phyloP scores from a whole-genome alignment of 2,329 filamentous ascomycete species.

The Paraphaeosphaeria minitans region DNA sequence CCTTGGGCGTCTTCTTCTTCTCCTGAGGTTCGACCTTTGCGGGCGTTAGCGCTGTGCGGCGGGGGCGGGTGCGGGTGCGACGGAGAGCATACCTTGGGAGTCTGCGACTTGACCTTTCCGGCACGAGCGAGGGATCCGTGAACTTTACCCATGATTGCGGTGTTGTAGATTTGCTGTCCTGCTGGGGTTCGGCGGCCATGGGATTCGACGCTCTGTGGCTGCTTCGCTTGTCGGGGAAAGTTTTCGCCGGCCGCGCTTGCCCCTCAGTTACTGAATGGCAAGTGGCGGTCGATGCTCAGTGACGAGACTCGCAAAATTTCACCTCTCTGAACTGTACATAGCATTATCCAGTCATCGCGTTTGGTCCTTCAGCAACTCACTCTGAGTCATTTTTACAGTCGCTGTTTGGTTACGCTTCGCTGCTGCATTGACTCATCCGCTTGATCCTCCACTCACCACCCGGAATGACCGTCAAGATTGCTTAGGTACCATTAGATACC shows the following conservation, averaged over 20 bases:
- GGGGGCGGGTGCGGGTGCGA: background rate
- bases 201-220: slow-evolving; percentile 7
- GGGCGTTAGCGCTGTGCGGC: slow-evolving; percentile 26
- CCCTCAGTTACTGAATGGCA: background rate
- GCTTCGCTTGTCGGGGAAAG: slow-evolving; percentile 10
- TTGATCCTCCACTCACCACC: slow-evolving; percentile 1
- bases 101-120: slow-evolving; percentile 83
- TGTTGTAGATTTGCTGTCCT: slow-evolving; percentile 9
- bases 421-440: slow-evolving; percentile 8
- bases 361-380: background rate
- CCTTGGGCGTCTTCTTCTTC: slow-evolving; percentile 97
- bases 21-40: slow-evolving; percentile 82
- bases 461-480: background rate
- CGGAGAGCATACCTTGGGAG: slow-evolving; percentile 16
- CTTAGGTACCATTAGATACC: background rate
- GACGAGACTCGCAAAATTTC: background rate
- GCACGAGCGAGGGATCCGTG: slow-evolving; percentile 94
- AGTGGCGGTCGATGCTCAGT: slow-evolving; percentile 7
- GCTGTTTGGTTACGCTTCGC: background rate
- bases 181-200: slow-evolving; percentile 4
- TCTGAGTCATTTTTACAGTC: slow-evolving; percentile 2
- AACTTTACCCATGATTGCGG: slow-evolving; percentile 80
- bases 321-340: background rate
- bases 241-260: slow-evolving; percentile 10
- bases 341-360: background rate